Evolutionary conservation across 768 basidiomycete species (phyloP).

Genomic region (Pleurotus platypus): DNA sequence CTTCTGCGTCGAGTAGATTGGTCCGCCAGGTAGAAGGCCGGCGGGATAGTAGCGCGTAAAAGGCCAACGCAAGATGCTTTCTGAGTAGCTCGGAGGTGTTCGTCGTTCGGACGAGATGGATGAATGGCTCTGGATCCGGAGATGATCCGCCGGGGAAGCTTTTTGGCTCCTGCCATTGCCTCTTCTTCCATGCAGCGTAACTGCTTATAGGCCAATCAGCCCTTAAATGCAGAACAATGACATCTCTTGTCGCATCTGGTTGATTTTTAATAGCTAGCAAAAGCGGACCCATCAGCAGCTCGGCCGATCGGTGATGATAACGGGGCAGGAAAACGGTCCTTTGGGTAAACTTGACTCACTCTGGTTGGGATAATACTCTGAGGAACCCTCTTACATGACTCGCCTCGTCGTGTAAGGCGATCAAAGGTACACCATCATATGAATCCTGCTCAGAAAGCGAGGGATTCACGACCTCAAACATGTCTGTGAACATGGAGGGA

Average conservation of each 20-base stretch:
- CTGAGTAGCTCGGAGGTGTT: too few species aligned
- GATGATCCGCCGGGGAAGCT: too few species aligned
- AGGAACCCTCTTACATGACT: constrained; percentile 9
- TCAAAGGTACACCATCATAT: constrained; percentile 11
- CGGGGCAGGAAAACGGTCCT: neutral
- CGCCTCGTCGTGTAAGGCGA: constrained; percentile 10
- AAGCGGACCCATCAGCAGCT: neutral
- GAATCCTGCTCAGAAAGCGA: neutral
- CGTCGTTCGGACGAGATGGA: too few species aligned
- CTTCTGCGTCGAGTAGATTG: too few species aligned
- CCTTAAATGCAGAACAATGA: neutral
- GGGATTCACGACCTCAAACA: constrained; percentile 10
- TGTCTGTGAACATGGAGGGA: constrained; percentile 11
- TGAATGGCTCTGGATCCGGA: too few species aligned
- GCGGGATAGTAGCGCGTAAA: too few species aligned
- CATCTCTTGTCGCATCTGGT: neutral
- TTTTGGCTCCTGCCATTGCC: neutral
- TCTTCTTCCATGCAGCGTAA: neutral
- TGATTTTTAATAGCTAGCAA: constrained; percentile 5
- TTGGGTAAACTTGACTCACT: neutral
- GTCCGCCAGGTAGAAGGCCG: too few species aligned
- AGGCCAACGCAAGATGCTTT: too few species aligned
- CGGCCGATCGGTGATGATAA: neutral
- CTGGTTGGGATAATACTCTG: constrained; percentile 6
- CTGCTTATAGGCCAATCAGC: neutral